Percentiles rank a stretch among this genome's conserved stretches.
Evolutionary conservation across 345 rosid genomes (phyloP).

Genomic region (Syzygium aqueum): DNA sequence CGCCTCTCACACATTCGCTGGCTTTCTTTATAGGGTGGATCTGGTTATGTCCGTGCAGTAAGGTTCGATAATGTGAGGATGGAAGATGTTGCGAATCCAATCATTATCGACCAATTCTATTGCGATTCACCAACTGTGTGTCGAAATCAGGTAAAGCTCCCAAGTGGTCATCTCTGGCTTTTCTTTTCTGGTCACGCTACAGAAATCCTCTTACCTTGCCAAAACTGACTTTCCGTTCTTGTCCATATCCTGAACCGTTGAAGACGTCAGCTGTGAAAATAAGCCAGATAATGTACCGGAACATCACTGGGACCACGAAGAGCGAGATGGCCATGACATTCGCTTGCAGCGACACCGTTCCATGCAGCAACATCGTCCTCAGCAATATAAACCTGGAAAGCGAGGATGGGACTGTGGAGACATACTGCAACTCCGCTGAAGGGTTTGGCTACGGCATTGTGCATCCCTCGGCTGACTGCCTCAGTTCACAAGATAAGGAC

Average conservation of each 20-base stretch:
- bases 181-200: background rate
- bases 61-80: constrained; percentile 75
- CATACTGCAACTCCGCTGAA: constrained; percentile 86
- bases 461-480: constrained; percentile 90
- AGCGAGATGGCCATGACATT: constrained; percentile 75
- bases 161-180: background rate
- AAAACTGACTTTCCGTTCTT: background rate
- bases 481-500: constrained; percentile 55
- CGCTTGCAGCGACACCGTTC: constrained; percentile 86
- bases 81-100: constrained; percentile 79
- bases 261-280: constrained; percentile 83
- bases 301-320: constrained; percentile 70
- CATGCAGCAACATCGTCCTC: constrained; percentile 74
- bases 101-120: constrained; percentile 93
- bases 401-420: constrained; percentile 64
- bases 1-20: background rate
- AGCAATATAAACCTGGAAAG: constrained; percentile 71
- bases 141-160: constrained; percentile 60
- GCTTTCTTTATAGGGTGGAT: constrained; percentile 57
- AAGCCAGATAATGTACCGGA: constrained; percentile 80
- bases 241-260: background rate
- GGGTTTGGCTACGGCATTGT: constrained; percentile 74
- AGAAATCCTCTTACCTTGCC: background rate
- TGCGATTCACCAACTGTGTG: constrained; percentile 83
- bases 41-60: constrained; percentile 77